These are phyloP conservation scores for Yamadazyma pseudoaaseri DNA, from an alignment of 1,139 yeast genomes.

Conservation along the genomic window DNA sequence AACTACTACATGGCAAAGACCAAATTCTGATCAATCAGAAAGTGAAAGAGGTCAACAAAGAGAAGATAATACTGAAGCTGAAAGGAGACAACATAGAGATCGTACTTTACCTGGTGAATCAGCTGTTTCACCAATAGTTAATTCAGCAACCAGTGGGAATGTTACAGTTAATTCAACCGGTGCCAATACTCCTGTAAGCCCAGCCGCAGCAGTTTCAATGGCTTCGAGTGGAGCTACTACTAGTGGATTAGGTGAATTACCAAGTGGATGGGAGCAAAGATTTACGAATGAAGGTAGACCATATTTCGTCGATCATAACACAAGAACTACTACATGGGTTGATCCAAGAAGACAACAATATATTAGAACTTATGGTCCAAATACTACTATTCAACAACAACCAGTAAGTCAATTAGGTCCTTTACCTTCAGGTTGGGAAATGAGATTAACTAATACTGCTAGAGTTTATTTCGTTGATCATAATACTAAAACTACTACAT, in stretches of 20 bases:
- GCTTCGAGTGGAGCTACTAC: slow-evolving; percentile 92
- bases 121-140: slow-evolving; percentile 35
- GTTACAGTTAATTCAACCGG: slow-evolving; percentile 49
- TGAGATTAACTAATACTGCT: slow-evolving; percentile 98
- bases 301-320: slow-evolving; percentile 96
- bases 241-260: slow-evolving; percentile 93
- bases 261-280: slow-evolving; percentile 99
- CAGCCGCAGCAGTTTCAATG: slow-evolving; percentile 74
- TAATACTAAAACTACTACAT: slow-evolving; percentile 96
- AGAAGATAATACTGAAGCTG: slow-evolving; percentile 72
- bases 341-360: slow-evolving; percentile 99
- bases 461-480: slow-evolving; percentile 98
- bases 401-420: slow-evolving; percentile 99
- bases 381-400: slow-evolving; percentile 91
- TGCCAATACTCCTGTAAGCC: slow-evolving; percentile 51
- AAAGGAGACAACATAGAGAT: slow-evolving; percentile 86
- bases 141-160: slow-evolving; percentile 37
- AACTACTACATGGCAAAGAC: slow-evolving; percentile 98
- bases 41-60: slow-evolving; percentile 62
- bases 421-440: slow-evolving; percentile 98
- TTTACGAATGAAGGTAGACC: slow-evolving; percentile 98
- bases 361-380: slow-evolving; percentile 90
- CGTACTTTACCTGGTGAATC: slow-evolving; percentile 83
- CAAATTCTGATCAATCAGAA: slow-evolving; percentile 71
- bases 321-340: slow-evolving; percentile 99